Evolutionary conservation across 148 eudicot species (phyloP).

Genomic region (Bassia scoparia): DNA sequence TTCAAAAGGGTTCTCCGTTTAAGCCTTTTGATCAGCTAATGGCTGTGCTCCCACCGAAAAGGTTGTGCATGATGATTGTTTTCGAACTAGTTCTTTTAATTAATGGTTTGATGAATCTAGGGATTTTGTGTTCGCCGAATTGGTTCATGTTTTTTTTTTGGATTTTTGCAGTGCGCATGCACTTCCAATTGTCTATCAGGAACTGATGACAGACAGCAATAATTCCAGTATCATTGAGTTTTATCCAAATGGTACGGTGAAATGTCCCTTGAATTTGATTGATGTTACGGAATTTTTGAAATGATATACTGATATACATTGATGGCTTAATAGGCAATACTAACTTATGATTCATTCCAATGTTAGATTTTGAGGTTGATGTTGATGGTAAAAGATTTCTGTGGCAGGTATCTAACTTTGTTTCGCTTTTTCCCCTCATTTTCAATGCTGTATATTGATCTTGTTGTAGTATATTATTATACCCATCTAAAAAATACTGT

Average conservation of each 20-base stretch:
- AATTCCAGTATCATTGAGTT: slow-evolving; percentile 39
- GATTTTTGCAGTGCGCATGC: slow-evolving; percentile 47
- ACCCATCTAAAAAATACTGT: background rate
- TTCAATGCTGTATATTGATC: background rate
- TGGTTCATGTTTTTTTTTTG: no score
- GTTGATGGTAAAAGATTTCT: slow-evolving; percentile 49
- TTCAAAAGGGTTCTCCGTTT: slow-evolving; percentile 45
- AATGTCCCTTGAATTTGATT: background rate
- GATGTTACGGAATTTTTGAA: background rate
- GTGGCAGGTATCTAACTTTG: slow-evolving; percentile 50
- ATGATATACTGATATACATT: background rate
- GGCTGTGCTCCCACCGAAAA: slow-evolving; percentile 65
- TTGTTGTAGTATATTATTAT: background rate
- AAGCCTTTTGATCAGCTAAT: slow-evolving; percentile 60
- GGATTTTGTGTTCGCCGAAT: no score
- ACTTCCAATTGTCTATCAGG: slow-evolving; percentile 42
- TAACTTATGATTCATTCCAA: background rate
- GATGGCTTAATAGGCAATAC: background rate
- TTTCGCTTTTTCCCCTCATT: background rate
- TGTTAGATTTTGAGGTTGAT: slow-evolving; percentile 51
- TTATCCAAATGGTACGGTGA: slow-evolving; percentile 57
- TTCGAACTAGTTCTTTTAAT: background rate
- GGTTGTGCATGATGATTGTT: slow-evolving; percentile 26
- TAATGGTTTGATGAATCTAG: background rate
- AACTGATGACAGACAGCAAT: slow-evolving; percentile 38